Conservation (phyloP, 164 flowering plant genomes). For the Stephania japonica region DNA sequence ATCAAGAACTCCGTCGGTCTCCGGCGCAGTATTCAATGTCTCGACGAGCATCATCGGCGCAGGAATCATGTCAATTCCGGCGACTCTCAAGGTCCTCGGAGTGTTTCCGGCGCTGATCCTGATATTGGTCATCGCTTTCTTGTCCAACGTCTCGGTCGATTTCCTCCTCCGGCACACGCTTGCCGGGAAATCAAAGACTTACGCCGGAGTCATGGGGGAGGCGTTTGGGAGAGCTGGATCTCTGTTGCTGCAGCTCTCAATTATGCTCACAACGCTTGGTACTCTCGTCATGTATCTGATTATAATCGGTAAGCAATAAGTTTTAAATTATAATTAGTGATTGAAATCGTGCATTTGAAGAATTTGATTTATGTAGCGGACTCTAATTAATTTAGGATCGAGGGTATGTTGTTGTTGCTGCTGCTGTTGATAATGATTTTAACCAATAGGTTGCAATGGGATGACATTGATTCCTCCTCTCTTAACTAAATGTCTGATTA, state of each 20-base stretch:
- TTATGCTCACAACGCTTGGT: slow-evolving; percentile 63
- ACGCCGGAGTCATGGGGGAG: slow-evolving; percentile 79
- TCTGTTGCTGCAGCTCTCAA: slow-evolving; percentile 54
- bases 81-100: slow-evolving; percentile 79
- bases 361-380: neutral
- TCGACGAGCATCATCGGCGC: slow-evolving; percentile 94
- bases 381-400: neutral
- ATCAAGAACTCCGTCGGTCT: slow-evolving; percentile 28
- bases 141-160: slow-evolving; percentile 62
- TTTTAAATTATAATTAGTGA: neutral
- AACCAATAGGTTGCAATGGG: no score
- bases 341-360: neutral
- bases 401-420: no score
- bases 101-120: slow-evolving; percentile 57
- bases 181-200: slow-evolving; percentile 50
- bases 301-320: slow-evolving; percentile 57
- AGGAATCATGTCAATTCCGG: slow-evolving; percentile 97
- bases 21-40: slow-evolving; percentile 85
- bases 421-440: no score
- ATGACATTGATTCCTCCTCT: no score
- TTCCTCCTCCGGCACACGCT: slow-evolving; percentile 63
- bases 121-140: slow-evolving; percentile 47
- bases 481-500: no score
- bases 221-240: slow-evolving; percentile 71
- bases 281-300: slow-evolving; percentile 63